Evolutionary conservation across 805 yeast species (phyloP).

Genomic region (Wilhelminamyces savonicus): DNA sequence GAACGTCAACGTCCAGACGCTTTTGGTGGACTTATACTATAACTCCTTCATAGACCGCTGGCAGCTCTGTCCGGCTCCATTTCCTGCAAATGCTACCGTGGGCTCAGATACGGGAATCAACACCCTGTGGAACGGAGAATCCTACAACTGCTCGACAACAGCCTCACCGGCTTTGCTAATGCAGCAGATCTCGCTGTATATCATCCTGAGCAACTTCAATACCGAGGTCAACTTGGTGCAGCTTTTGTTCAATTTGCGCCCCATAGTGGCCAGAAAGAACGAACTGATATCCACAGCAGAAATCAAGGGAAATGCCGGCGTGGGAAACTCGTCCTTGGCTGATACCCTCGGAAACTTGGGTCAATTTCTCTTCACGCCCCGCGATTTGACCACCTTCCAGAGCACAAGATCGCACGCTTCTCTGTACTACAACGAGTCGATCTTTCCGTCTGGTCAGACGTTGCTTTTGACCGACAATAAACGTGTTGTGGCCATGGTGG

Average conservation of each 20-base stretch:
- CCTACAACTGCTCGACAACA: conserved; percentile 22
- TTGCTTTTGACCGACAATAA: conserved; percentile 21
- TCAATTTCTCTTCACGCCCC: conserved; percentile 21
- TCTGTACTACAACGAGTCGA: conserved; percentile 16
- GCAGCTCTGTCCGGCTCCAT: conserved; percentile 52
- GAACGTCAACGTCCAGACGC: conserved; percentile 37
- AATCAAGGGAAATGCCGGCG: too few species aligned
- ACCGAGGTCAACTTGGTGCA: conserved; percentile 27
- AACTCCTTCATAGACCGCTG: conserved; percentile 38
- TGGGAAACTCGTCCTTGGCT: conserved; percentile 26
- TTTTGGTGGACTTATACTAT: conserved; percentile 53
- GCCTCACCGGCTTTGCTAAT: conserved; percentile 19
- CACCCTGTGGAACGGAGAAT: conserved; percentile 19
- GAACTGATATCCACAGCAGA: too few species aligned
- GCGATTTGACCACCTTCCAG: conserved; percentile 10
- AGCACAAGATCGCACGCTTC: background rate
- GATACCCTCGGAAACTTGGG: conserved; percentile 15
- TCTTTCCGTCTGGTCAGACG: conserved; percentile 21
- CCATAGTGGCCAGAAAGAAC: conserved; percentile 5
- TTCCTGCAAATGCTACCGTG: conserved; percentile 21
- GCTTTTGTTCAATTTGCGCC: conserved; percentile 20
- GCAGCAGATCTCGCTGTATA: conserved; percentile 10
- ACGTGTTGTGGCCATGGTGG: conserved; percentile 21
- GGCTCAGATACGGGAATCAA: too few species aligned
- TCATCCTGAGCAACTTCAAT: conserved; percentile 24